These are phyloP conservation scores for Exserohilum rostratum DNA, from an alignment of 2,329 filamentous ascomycete species.

Conservation along the genomic window DNA sequence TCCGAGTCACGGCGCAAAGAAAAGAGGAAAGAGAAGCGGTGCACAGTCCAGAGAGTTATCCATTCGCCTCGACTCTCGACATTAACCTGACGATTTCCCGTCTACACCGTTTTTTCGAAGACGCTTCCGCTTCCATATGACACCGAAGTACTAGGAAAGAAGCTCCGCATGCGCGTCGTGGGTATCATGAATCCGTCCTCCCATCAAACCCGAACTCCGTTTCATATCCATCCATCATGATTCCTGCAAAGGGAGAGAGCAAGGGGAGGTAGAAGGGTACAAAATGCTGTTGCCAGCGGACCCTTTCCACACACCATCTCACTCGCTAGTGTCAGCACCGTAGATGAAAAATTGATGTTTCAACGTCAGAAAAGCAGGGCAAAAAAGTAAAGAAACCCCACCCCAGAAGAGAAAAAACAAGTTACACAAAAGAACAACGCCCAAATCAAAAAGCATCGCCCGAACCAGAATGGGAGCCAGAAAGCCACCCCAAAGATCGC, in stretches of 20 bases:
- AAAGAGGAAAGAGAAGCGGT: neutral
- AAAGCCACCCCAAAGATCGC: constrained; percentile 20
- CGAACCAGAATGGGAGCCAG: constrained; percentile 10
- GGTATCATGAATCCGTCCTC: neutral
- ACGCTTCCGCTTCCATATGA: neutral
- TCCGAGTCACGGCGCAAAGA: neutral
- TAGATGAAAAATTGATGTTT: neutral
- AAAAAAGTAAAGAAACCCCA: neutral
- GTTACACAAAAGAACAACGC: neutral
- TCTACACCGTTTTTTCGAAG: neutral
- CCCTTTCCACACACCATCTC: constrained; percentile 4
- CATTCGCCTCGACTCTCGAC: neutral
- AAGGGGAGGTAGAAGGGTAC: neutral
- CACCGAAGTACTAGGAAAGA: neutral
- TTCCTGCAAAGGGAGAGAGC: neutral
- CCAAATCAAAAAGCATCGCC: constrained; percentile 11
- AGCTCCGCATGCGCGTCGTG: neutral
- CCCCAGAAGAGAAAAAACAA: too few relatives aligned
- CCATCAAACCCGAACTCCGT: neutral
- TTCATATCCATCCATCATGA: neutral
- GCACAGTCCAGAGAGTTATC: neutral
- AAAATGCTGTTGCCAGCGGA: neutral
- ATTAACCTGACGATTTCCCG: neutral
- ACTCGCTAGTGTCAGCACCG: constrained; percentile 12
- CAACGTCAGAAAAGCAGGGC: neutral